Base-by-base conservation (phyloP, 805 yeast genomes). In the Cyberlindnera veronae region DNA sequence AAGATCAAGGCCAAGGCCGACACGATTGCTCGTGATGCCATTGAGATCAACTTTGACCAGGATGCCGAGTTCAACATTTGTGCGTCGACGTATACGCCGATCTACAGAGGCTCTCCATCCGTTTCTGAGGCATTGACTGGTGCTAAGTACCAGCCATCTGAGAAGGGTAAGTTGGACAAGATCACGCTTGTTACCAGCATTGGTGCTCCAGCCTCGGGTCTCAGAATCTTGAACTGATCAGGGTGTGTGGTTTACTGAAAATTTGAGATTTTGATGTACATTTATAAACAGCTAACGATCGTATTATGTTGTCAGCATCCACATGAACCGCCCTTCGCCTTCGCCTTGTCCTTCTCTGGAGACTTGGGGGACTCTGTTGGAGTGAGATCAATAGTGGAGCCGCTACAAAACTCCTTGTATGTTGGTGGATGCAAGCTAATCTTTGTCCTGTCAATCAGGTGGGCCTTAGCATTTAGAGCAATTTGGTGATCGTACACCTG, bases 131-230 rank as follows among this genome's bases (percentile, higher is more conserved):
- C 95, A 14, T 68, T 95, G 50, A 88, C 95, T 18, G 95, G 95
- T 39, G 95, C 98, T 40, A 79, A 76, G 59, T 95, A 93, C 60
- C 84, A 84, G 50, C 70, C 79, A 7, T 72, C 77, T 42, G 83
- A 80, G 59, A 81, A 83, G 69, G 98, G 96, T 37, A 76, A 77
- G 53, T 56, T 87, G 27, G 91, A 95, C 66, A 67, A 66, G 36
- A 79, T 93, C 46, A 84, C 97, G 2, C 62, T 72, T 36, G 69
- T 95, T 46, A 83, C 96, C 4, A 68, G 73, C 39, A 79, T 93
- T 49, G 99, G 99, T 15, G 88, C 91, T 13, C 86, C 93, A 15
- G 93, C 95, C 10, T 83, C 96, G 11, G 98, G 98, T 17, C 73
- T 91, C 56, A 79, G 95, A 60, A 60, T 68, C 20, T 64, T 56